Conservation (phyloP, 495 filamentous ascomycete species). For the Xylaria bambusicola region DNA sequence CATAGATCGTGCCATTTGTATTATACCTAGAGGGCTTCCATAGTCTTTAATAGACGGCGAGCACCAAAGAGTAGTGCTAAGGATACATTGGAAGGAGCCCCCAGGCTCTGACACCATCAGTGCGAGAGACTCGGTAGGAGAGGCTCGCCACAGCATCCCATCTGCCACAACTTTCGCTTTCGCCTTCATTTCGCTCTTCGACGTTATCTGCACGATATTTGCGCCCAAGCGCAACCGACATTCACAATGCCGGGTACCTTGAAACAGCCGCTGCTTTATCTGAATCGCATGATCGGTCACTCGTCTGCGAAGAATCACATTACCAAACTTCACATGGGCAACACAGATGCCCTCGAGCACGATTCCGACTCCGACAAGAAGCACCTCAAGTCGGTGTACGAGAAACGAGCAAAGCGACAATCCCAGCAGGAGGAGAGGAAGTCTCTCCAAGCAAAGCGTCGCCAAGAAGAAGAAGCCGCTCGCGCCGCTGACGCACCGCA, state of each 20-base stretch:
- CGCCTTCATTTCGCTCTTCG: neutral
- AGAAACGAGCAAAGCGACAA: constrained; percentile 53
- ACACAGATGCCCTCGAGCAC: constrained; percentile 47
- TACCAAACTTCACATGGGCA: constrained; percentile 45
- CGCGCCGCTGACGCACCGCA: constrained; percentile 52
- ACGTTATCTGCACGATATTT: neutral
- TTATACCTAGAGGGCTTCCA: no score
- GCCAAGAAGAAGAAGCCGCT: constrained; percentile 46
- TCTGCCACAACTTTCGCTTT: no score
- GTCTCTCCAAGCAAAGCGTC: constrained; percentile 51
- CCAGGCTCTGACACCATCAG: neutral
- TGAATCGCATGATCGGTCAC: constrained; percentile 49
- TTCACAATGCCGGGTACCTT: constrained; percentile 40
- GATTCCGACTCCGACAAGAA: constrained; percentile 52
- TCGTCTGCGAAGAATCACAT: constrained; percentile 48
- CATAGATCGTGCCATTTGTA: no score
- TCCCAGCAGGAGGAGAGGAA: constrained; percentile 54
- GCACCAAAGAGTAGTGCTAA: no score
- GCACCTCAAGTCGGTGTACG: constrained; percentile 45
- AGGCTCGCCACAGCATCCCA: no score
- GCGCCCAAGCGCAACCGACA: neutral
- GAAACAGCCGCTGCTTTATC: constrained; percentile 45
- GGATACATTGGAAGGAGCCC: no score
- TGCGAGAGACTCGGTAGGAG: no score
- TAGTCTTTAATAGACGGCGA: no score